Evolutionary conservation across 2,329 filamentous ascomycete genomes (phyloP).

Genomic region (Pyricularia grisea): DNA sequence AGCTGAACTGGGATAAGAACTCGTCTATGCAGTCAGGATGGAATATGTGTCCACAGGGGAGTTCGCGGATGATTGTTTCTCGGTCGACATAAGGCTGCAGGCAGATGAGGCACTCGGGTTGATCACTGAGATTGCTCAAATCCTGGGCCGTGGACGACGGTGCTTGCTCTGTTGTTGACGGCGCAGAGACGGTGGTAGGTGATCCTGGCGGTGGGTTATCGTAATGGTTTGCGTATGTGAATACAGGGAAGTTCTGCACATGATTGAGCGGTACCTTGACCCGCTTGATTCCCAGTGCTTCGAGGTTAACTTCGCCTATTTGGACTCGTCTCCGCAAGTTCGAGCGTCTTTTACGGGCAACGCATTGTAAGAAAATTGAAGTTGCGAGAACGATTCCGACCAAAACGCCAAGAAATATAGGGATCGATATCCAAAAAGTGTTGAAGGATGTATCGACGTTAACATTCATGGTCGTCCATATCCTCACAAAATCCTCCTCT

Average conservation of each 20-base stretch:
- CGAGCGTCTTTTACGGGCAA: constrained; percentile 63
- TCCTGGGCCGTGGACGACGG: background rate
- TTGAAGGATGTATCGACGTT: constrained; percentile 45
- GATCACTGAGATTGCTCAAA: constrained; percentile 21
- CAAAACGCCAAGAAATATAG: constrained; percentile 63
- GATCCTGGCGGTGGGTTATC: background rate
- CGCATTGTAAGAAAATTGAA: constrained; percentile 64
- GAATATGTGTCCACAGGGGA: constrained; percentile 88
- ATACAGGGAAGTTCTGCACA: constrained; percentile 67
- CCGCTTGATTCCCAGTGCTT: constrained; percentile 75
- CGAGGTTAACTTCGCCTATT: constrained; percentile 74
- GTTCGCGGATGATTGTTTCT: constrained; percentile 66
- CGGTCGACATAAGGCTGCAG: constrained; percentile 67
- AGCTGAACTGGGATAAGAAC: constrained; percentile 70
- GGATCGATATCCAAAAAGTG: constrained; percentile 71
- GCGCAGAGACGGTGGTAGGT: background rate
- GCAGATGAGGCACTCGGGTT: constrained; percentile 85
- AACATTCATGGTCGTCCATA: constrained; percentile 47
- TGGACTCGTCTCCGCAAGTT: constrained; percentile 61
- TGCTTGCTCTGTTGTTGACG: background rate
- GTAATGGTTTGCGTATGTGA: constrained; percentile 49
- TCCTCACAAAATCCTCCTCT: constrained; percentile 47
- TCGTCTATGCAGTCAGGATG: constrained; percentile 87
- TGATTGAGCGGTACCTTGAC: constrained; percentile 65
- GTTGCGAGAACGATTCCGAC: constrained; percentile 57